Evolutionary conservation across 108 stramenopile genomes (phyloP).

Genomic region (Bacterosira constricta): DNA sequence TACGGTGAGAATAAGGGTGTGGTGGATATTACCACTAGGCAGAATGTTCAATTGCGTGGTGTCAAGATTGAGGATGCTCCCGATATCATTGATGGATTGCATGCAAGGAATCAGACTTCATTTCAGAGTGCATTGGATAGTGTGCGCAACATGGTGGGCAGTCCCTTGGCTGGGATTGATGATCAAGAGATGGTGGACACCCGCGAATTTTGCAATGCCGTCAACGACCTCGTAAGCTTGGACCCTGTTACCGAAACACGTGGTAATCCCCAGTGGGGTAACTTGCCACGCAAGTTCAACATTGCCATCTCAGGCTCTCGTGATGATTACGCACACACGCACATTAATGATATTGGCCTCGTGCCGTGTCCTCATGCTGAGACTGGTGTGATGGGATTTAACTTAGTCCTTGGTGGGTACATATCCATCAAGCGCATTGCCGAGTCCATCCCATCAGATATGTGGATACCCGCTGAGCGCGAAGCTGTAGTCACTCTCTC

Average conservation of each 20-base stretch:
- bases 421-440: conserved; percentile 92
- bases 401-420: conserved; percentile 94
- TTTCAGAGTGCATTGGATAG: conserved; percentile 92
- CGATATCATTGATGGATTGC: conserved; percentile 86
- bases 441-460: conserved; percentile 71
- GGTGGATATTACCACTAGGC: conserved; percentile 93
- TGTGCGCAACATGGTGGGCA: conserved; percentile 94
- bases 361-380: conserved; percentile 66
- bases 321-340: conserved; percentile 93
- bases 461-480: conserved; percentile 89
- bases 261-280: conserved; percentile 88
- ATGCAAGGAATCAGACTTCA: conserved; percentile 84
- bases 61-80: conserved; percentile 90
- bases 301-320: conserved; percentile 90
- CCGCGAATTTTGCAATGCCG: conserved; percentile 74
- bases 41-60: conserved; percentile 93
- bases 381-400: conserved; percentile 93
- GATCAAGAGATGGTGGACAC: conserved; percentile 91
- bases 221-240: conserved; percentile 85
- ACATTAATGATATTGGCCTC: conserved; percentile 95
- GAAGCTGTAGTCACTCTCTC: conserved; percentile 79
- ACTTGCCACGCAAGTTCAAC: conserved; percentile 94
- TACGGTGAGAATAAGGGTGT: conserved; percentile 87
- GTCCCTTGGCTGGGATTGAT: conserved; percentile 92
- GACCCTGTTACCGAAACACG: conserved; percentile 75